Evolutionary conservation across 75 land plant genomes (phyloP).

Genomic region (Chamaecyparis obtusa): DNA sequence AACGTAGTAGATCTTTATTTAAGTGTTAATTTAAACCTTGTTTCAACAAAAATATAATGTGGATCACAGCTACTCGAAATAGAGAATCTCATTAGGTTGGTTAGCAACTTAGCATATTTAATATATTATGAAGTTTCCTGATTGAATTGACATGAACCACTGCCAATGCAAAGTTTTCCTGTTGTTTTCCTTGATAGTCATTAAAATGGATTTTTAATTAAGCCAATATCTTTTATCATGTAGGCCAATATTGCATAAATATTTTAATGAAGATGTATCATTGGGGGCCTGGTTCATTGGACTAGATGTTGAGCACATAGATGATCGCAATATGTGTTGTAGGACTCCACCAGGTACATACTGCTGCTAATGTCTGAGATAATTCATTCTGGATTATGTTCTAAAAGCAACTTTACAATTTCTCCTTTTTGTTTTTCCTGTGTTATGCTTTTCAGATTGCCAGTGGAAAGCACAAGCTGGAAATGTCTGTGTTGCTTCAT

Average conservation of each 20-base stretch:
- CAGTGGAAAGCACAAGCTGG: slow-evolving; percentile 71
- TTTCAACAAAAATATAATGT: background rate
- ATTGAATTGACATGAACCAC: background rate
- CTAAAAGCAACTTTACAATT: background rate
- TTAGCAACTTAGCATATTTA: background rate
- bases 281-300: slow-evolving; percentile 92
- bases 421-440: background rate
- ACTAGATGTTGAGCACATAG: slow-evolving; percentile 80
- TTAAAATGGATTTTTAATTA: background rate
- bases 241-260: slow-evolving; percentile 81
- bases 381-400: background rate
- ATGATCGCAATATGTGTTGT: slow-evolving; percentile 74
- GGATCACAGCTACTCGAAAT: background rate
- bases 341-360: slow-evolving; percentile 66
- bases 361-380: background rate
- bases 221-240: background rate
- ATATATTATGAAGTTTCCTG: background rate
- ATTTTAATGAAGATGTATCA: slow-evolving; percentile 91
- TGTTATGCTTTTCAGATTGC: slow-evolving; percentile 35
- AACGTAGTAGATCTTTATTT: background rate
- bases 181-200: background rate
- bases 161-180: background rate
- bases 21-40: background rate
- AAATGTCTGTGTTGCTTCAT: slow-evolving; percentile 63
- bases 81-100: background rate